These are phyloP conservation scores for Draba incana DNA, from an alignment of 345 rosid genomes.

Conservation along the genomic window DNA sequence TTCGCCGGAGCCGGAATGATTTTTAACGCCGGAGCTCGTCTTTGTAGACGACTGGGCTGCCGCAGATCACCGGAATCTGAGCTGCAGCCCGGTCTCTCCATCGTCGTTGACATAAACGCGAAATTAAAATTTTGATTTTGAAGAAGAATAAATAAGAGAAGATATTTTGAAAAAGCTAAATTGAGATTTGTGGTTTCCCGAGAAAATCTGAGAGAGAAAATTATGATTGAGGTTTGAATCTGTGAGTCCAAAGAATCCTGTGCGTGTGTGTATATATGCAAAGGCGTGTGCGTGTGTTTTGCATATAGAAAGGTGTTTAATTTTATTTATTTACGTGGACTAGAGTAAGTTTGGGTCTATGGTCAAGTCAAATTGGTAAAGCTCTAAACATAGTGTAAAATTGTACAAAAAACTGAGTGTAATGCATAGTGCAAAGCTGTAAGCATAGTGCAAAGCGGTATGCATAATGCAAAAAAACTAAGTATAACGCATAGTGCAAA, in stretches of 20 bases:
- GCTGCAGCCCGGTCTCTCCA: slow-evolving; percentile 36
- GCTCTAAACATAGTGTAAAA: too few relatives aligned
- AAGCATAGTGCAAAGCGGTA: too few relatives aligned
- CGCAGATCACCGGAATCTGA: slow-evolving; percentile 31
- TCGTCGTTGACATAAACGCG: slow-evolving; percentile 35
- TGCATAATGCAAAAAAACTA: too few relatives aligned
- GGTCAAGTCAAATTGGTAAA: too few relatives aligned
- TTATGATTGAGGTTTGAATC: not conserved
- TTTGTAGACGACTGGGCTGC: slow-evolving; percentile 74
- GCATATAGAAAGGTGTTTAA: not conserved
- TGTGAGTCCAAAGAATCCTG: slow-evolving; percentile 18
- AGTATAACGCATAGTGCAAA: too few relatives aligned
- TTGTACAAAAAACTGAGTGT: too few relatives aligned
- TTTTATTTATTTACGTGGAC: slow-evolving; percentile 14
- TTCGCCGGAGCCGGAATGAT: slow-evolving; percentile 58
- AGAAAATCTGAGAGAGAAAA: not conserved
- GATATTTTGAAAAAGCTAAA: slow-evolving; percentile 3
- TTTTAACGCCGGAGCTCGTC: slow-evolving; percentile 64
- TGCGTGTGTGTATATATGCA: slow-evolving; percentile 16
- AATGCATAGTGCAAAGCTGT: too few relatives aligned
- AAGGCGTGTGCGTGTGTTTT: slow-evolving; percentile 8
- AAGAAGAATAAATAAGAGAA: slow-evolving; percentile 7
- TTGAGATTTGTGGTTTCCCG: slow-evolving; percentile 27
- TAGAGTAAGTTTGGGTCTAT: slow-evolving; percentile 15
- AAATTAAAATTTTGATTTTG: not conserved